Base-by-base conservation (phyloP, 2,329 filamentous ascomycete species). In the Fusarium musae region DNA sequence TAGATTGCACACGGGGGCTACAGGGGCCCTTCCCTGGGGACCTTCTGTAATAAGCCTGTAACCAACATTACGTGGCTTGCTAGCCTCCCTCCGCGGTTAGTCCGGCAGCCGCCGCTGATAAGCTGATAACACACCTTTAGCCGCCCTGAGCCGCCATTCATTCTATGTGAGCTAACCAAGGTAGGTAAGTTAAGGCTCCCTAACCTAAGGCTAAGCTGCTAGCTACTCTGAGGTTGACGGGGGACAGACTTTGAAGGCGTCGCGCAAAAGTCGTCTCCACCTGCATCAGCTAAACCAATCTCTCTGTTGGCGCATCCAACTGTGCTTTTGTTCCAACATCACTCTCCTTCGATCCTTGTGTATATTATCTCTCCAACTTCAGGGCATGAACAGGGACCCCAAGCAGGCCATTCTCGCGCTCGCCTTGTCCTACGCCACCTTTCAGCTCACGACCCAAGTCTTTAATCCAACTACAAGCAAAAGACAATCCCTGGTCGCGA, bases 381-480 rank as follows among this genome's bases (percentile, higher is more conserved):
- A 30, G 73, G 79, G 78, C 72, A 83, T 83, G 82, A 78, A 78
- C 77, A 78, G 75, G 76, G 82, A 84, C 77, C 82, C 83, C 16
- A 83, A 82, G 77, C 80, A 79, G 70, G 80, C 79, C 64, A 75
- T 82, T 36, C 66, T 82, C 62, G 75, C 79, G 65, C 75, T 82
- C 73, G 75, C 78, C 52, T 74, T 77, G 67, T 70, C 81, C 56
- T 83, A 81, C 81, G 80, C 79, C 64, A 44, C 83, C 60, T 82
- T 80, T 72, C 81, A 83, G 72, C 77, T 82, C 69, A 66, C 80
- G 50, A 83, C 80, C 34, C 81, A 82, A 63, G 69, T 76, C 59
- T 76, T 76, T 37, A 82, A 81, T 70, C 80, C 80, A 50, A 66
- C 73, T 62, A 72, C 76, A 42, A 78, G 67, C 52, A 70, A 73